These are phyloP conservation scores for Stemphylium beticola DNA, from an alignment of 2,329 filamentous ascomycete species.

Conservation along the genomic window DNA sequence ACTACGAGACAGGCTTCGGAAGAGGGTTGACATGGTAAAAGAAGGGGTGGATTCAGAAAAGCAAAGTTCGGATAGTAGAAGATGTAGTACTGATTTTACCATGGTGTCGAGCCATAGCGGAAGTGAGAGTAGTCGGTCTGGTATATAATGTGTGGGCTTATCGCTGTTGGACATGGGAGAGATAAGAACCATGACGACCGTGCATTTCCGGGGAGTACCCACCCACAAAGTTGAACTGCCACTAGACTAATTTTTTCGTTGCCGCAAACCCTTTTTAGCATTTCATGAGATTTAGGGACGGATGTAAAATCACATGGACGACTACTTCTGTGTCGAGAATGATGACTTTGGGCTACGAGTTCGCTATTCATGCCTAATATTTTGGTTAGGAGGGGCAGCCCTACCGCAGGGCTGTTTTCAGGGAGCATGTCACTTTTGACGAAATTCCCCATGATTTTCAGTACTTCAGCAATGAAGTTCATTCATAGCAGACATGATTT, in stretches of 20 bases:
- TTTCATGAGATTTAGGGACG: too few species aligned
- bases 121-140: slow-evolving; percentile 12
- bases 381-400: too few species aligned
- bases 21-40: slow-evolving; percentile 17
- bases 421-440: too few species aligned
- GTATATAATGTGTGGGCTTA: slow-evolving; percentile 14
- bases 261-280: too few species aligned
- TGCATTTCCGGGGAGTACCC: slow-evolving; percentile 13
- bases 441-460: too few species aligned
- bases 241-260: neutral
- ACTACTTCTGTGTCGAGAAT: too few species aligned
- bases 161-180: slow-evolving; percentile 6
- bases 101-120: slow-evolving; percentile 24
- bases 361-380: too few species aligned
- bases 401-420: too few species aligned
- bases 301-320: too few species aligned
- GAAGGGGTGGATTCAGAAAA: slow-evolving; percentile 2
- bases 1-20: slow-evolving; percentile 42
- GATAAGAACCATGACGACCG: slow-evolving; percentile 15
- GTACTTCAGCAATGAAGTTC: too few species aligned
- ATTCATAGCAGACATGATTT: too few species aligned
- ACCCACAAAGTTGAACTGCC: neutral
- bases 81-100: slow-evolving; percentile 31
- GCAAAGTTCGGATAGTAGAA: slow-evolving; percentile 20
- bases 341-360: too few species aligned